These are phyloP conservation scores for Phyllosticta ampelicida DNA, from an alignment of 2,329 filamentous ascomycete genomes.

Conservation along the genomic window DNA sequence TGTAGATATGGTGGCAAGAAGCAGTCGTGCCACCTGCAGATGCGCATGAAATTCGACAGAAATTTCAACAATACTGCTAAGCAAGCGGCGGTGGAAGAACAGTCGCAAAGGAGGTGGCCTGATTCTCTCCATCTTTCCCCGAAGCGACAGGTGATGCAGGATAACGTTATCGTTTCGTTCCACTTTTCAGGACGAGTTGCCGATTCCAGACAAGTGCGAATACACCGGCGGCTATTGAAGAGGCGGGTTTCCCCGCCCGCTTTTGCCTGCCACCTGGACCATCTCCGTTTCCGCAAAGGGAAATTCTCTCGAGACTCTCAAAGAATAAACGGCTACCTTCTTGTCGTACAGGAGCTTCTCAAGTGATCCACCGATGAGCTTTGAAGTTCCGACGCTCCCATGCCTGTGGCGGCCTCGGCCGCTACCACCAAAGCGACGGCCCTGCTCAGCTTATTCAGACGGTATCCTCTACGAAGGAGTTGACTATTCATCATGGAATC, in stretches of 20 bases:
- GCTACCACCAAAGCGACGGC: conserved; percentile 20
- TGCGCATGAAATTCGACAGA: no score
- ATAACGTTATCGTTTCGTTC: not conserved
- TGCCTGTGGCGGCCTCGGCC: conserved; percentile 17
- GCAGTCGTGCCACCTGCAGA: no score
- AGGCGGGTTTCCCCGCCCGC: not conserved
- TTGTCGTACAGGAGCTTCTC: conserved; percentile 1
- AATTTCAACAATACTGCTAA: no score
- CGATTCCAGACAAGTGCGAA: not conserved
- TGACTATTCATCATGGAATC: conserved; percentile 21
- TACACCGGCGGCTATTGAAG: not conserved
- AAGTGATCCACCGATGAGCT: conserved; percentile 11
- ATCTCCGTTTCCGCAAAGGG: not conserved
- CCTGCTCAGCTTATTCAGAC: conserved; percentile 23
- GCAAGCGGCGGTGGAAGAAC: no score
- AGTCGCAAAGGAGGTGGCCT: no score
- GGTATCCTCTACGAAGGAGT: conserved; percentile 19
- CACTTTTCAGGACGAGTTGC: not conserved
- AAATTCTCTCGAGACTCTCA: not conserved
- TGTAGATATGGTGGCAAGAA: no score
- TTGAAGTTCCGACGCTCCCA: conserved; percentile 15
- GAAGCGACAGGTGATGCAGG: not conserved
- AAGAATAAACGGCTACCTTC: not conserved
- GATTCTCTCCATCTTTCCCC: not conserved
- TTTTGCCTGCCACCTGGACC: not conserved